Evolutionary conservation across 225 moss, liverwort and hornwort species (phyloP), one percentile per base, ranked within the genome.

Genomic region (Ulota crispa): DNA sequence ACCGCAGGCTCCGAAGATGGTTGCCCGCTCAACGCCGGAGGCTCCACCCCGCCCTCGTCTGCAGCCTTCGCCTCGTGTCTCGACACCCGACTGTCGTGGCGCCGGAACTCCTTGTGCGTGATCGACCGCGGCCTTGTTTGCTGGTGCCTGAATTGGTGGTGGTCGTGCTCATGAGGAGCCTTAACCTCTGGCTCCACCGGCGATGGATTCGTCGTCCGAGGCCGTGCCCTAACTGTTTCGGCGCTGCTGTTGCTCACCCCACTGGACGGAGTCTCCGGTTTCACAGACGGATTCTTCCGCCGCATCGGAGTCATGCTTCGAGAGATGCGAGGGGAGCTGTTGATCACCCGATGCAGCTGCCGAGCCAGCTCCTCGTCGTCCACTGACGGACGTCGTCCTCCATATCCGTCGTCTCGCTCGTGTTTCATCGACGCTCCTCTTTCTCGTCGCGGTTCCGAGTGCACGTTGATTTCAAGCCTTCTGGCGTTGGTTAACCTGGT

Each of bases 281-380:
- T 86, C 63, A 86, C 92, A 6, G 89, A 77, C 23, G 89, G 65
- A 18, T 50, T 50, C 73, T 93, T 97, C 52, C 92, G 88, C 5
- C 95, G 90, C 78, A 88, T 66, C 0, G 95, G 95, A 41, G 92
- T 89, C 64, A 91, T 81, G 72, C 88, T 86, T 68, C 93, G 90
- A 42, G 97, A 92, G 54, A 97, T 97, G 68, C 97, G 90, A 66
- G 97, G 95, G 32, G 94, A 95, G 88, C 95, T 97, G 75, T 97
- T 97, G 52, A 97, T 97, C 24, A 87, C 94, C 39, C 95, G 89
- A 80, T 97, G 97, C 73, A 97, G 89, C 83, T 97, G 95, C 21
- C 97, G 94, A 54, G 97, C 97, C 60, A 97, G 85, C 83, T 95
- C 93, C 75, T 95, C 94, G 56, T 97, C 95, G 78, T 91, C 94